These are phyloP conservation scores for Arabidopsis thaliana DNA, from an alignment of 345 rosid species.

Conservation along the genomic window DNA sequence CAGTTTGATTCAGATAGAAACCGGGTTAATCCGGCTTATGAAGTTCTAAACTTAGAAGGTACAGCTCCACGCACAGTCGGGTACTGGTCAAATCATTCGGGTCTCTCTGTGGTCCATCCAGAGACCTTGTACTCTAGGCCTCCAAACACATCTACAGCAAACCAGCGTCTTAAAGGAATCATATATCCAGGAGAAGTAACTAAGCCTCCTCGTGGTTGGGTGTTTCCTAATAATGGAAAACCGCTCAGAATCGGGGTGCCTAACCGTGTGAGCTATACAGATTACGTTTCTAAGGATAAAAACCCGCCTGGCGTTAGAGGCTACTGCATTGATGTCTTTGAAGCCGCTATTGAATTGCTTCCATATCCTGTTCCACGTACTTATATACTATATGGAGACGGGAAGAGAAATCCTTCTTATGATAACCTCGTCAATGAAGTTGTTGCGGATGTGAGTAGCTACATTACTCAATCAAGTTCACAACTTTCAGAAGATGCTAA, in stretches of 20 bases:
- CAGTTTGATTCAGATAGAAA: conserved; percentile 67
- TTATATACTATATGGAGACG: conserved; percentile 70
- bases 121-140: conserved; percentile 65
- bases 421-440: conserved; percentile 63
- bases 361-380: conserved; percentile 85
- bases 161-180: conserved; percentile 61
- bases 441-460: conserved; percentile 68
- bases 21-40: conserved; percentile 73
- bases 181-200: conserved; percentile 92
- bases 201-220: conserved; percentile 83
- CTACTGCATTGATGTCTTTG: conserved; percentile 90
- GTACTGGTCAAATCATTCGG: conserved; percentile 88
- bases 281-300: conserved; percentile 61
- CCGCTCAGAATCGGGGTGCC: conserved; percentile 82
- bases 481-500: conserved; percentile 29
- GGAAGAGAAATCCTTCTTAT: conserved; percentile 67
- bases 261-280: conserved; percentile 66
- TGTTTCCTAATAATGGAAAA: conserved; percentile 85
- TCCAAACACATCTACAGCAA: conserved; percentile 56
- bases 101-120: conserved; percentile 73
- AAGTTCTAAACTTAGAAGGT: conserved; percentile 82
- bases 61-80: conserved; percentile 79
- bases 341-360: conserved; percentile 85
- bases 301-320: conserved; percentile 85
- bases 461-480: conserved; percentile 15